Evolutionary conservation across 177 flowering plant species (phyloP), one percentile per base, ranked within the genome.

Genomic region (Telopea speciosissima): DNA sequence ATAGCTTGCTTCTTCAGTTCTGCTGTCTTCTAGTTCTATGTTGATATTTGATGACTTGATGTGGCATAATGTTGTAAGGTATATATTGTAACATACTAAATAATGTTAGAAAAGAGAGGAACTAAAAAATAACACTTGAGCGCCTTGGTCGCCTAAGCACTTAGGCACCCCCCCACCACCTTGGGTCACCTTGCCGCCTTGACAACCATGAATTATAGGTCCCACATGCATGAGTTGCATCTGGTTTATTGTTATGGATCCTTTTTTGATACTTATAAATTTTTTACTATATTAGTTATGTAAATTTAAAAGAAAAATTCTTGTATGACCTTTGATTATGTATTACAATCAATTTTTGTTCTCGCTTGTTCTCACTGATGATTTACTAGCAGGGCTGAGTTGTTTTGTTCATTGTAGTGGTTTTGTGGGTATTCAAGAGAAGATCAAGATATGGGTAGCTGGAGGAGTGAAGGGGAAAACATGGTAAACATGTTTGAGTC

Each of bases 401-500:
- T 86, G 83, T 74, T 79, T 79, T 80, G 63, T 90, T 77, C 87
- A 74, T 81, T 89, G 81, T 87, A 91, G 97, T 88, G 89, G 86
- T 78, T 83, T 66, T 81, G 85, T 77, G 86, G 85, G 79, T 74
- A 68, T 76, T 67, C 44, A 67, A 84, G 79, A 76, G 71, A 75
- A 69, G 82, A 84, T 70, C 75, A 80, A 71, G 82, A 76, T 73
- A 40, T 45, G 62, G 83, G 79, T 70, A 59, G 60, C 64, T 67
- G 75, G 68, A 73, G 74, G 67, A 60, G 65, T 68, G 83, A 80
- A 72, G 81, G 74, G 56, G 83, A 80, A 54, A 73, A 72, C 21
- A 77, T 44, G 31, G 70, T 72, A 22, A 63, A 62, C 52, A 76
- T 84, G 86, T 80, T 79, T 82, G 92, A 94, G 40, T 86, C 91